Percentiles rank a stretch among this genome's conserved stretches.
phyloP scores from a whole-genome alignment of 2,329 filamentous ascomycete species.

The Fusarium bactridioides region DNA sequence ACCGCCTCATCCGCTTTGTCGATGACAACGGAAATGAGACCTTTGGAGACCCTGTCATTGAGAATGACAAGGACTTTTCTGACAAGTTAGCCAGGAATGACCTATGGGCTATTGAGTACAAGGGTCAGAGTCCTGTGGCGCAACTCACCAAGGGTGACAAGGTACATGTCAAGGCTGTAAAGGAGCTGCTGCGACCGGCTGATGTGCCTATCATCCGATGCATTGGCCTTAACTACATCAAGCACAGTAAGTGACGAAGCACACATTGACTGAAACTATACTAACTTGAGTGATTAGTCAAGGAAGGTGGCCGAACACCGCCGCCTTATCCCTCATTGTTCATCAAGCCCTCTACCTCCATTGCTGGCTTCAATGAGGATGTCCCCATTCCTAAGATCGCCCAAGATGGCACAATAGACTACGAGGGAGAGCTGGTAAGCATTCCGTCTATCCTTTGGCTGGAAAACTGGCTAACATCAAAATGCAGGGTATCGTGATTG shows the following conservation, averaged over 20 bases:
- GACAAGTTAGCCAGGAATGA: constrained; percentile 35
- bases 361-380: constrained; percentile 47
- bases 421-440: constrained; percentile 57
- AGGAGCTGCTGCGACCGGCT: constrained; percentile 41
- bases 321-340: constrained; percentile 60
- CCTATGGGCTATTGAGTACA: constrained; percentile 43
- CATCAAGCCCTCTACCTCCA: constrained; percentile 57
- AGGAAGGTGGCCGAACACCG: constrained; percentile 60
- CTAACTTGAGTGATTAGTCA: constrained; percentile 47
- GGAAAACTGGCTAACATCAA: background rate
- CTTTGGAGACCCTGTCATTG: constrained; percentile 46
- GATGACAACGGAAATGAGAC: constrained; percentile 45
- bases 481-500: constrained; percentile 57
- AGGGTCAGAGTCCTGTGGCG: constrained; percentile 41
- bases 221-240: constrained; percentile 49
- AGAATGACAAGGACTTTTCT: constrained; percentile 39
- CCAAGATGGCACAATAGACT: constrained; percentile 56
- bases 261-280: fast-evolving
- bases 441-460: fast-evolving
- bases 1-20: constrained; percentile 47
- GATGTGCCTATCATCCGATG: constrained; percentile 49
- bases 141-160: constrained; percentile 39
- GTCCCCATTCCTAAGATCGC: constrained; percentile 57
- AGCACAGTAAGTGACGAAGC: constrained; percentile 42
- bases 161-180: constrained; percentile 44